Percentiles rank a stretch among this genome's conserved stretches.
Evolutionary conservation across 305 asterid species (phyloP).

Genomic region (Fraxinus sp.): DNA sequence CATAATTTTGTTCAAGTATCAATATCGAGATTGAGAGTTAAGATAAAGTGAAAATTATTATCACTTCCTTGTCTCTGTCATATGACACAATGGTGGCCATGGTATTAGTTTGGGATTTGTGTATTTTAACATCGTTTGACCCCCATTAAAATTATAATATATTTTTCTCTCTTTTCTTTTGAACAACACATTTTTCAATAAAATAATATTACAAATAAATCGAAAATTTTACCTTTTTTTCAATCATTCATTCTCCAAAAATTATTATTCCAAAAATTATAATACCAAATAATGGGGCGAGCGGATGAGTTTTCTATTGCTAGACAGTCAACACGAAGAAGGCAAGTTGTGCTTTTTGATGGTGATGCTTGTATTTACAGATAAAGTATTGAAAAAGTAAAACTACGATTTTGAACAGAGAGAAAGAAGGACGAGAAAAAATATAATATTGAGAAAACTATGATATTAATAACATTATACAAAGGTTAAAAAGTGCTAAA

Average conservation of each 20-base stretch:
- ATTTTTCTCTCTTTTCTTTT: too few species aligned
- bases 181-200: too few species aligned
- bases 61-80: neutral
- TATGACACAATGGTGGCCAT: neutral
- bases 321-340: neutral
- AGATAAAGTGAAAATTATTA: neutral
- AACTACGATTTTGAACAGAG: too few species aligned
- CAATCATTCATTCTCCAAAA: too few species aligned
- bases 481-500: neutral
- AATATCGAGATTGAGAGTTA: neutral
- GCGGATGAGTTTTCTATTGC: neutral
- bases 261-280: too few species aligned
- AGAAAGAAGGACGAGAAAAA: neutral
- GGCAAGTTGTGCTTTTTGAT: neutral
- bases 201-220: too few species aligned
- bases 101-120: neutral
- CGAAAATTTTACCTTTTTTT: too few species aligned
- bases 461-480: neutral
- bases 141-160: too few species aligned
- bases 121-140: too few species aligned
- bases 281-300: too few species aligned
- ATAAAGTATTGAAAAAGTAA: too few species aligned
- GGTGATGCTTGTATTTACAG: neutral
- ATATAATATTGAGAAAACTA: neutral
- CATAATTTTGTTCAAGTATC: neutral